Base-by-base conservation (phyloP, 2,329 filamentous ascomycete genomes). In the Verticillium longisporum region DNA sequence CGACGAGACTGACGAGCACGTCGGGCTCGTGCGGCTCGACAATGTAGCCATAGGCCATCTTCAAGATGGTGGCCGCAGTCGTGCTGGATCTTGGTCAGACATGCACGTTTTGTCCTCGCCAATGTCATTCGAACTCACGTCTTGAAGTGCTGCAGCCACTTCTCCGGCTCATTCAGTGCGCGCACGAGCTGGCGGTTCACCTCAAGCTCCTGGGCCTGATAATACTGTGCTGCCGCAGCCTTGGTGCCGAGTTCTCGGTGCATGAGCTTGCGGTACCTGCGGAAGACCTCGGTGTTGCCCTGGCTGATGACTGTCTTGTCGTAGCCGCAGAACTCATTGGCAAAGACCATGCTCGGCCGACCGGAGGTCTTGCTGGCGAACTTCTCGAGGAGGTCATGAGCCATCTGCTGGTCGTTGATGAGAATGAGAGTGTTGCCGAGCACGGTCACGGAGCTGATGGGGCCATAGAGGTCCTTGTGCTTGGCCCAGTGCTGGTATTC, bases 401-500 rank as follows among this genome's bases (percentile, higher is more conserved):
- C 72, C 3, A 74, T 65, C 5, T 72, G 64, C 37, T 67, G 62
- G 59, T 75, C 73, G 60, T 80, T 73, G 1, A 80, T 60, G 2
- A 80, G 64, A 34, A 81, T 66, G 6, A 80, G 65, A 1, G 75
- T 76, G 34, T 70, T 70, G 1, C 77, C 77, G 1, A 80, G 63
- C 14, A 74, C 68, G 0, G 71, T 78, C 4, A 80, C 62, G 5
- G 75, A 78, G 61, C 75, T 75, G 6, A 76, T 69, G 0, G 69
- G 68, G 0, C 75, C 75, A 50, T 78, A 76, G 0, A 65, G 54
- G 6, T 76, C 71, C 59, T 75, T 78, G 61, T 75, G 72, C 61
- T 74, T 72, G 34, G 74, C 57, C 77, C 77, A 80, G 60, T 78
- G 76, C 55, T 72, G 63, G 62, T 71, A 76, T 61, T 78, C 75